phyloP scores from a whole-genome alignment of 441 rosid genomes.

The Lepidium campestre region DNA sequence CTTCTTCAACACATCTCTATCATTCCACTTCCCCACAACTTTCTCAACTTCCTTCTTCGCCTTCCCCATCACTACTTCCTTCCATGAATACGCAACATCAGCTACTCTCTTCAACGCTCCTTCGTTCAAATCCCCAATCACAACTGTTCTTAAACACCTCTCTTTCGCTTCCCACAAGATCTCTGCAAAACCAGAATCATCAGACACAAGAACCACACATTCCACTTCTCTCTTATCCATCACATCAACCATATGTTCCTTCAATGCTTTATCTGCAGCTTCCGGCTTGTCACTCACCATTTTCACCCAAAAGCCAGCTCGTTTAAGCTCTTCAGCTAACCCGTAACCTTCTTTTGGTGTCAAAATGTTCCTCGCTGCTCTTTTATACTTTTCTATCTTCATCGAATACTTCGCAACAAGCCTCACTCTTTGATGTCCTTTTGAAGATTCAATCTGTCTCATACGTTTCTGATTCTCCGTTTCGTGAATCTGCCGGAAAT shows the following conservation, averaged over 20 bases:
- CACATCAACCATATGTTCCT: constrained; percentile 62
- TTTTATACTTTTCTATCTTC: constrained; percentile 82
- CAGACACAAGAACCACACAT: constrained; percentile 77
- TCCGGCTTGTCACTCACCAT: constrained; percentile 62
- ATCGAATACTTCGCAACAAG: constrained; percentile 60
- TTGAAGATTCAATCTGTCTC: constrained; percentile 72
- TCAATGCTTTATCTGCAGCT: constrained; percentile 72
- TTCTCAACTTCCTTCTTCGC: constrained; percentile 77
- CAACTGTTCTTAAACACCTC: constrained; percentile 73
- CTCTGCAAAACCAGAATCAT: constrained; percentile 74
- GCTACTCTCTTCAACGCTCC: constrained; percentile 73
- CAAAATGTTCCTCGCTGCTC: constrained; percentile 49
- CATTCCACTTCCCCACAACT: constrained; percentile 69
- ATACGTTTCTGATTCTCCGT: constrained; percentile 67
- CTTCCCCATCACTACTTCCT: constrained; percentile 73
- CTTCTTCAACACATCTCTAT: constrained; percentile 55
- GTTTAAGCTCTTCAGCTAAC: constrained; percentile 62
- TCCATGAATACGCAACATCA: constrained; percentile 74
- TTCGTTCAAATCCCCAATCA: constrained; percentile 60
- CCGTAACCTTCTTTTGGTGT: constrained; percentile 70
- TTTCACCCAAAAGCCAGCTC: constrained; percentile 72
- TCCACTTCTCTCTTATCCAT: constrained; percentile 71
- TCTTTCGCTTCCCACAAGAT: constrained; percentile 62
- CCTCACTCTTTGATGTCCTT: constrained; percentile 66
- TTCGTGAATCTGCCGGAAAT: constrained; percentile 81